phyloP scores from a whole-genome alignment of 2,329 filamentous ascomycete species.

The Ceratocystis albifundus region DNA sequence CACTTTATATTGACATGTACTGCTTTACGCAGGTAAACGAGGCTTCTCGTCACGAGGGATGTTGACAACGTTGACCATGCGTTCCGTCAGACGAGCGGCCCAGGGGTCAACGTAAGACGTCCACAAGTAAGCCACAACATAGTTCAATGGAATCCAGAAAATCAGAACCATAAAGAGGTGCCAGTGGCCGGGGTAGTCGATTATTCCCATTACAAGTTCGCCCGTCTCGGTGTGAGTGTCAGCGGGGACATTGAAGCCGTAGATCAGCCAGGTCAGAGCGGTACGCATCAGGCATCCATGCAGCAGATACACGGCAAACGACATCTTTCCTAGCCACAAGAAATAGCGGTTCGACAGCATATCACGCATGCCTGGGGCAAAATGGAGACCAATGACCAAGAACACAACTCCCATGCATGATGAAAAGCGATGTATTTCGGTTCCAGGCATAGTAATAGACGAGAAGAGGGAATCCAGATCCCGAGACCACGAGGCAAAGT shows the following conservation, averaged over 20 bases:
- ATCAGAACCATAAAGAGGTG: conserved; percentile 33
- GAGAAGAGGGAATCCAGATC: conserved; percentile 34
- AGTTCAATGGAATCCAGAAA: conserved; percentile 39
- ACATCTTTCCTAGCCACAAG: conserved; percentile 52
- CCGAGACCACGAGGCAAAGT: conserved; percentile 45
- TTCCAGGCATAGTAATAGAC: conserved; percentile 36
- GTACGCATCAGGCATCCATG: conserved; percentile 51
- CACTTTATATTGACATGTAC: not conserved
- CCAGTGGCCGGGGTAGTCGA: conserved; percentile 31
- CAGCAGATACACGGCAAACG: conserved; percentile 52
- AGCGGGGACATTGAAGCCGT: conserved; percentile 34
- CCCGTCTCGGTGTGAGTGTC: conserved; percentile 32
- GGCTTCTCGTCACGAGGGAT: conserved; percentile 19
- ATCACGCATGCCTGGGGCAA: conserved; percentile 40
- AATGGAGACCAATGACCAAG: conserved; percentile 41
- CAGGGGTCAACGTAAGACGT: conserved; percentile 43
- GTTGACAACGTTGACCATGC: conserved; percentile 25
- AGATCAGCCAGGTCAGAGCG: conserved; percentile 50
- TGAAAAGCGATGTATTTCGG: conserved; percentile 36
- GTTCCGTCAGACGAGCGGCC: conserved; percentile 37
- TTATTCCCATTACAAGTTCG: conserved; percentile 30
- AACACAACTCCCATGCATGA: conserved; percentile 33
- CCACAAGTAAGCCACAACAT: conserved; percentile 40
- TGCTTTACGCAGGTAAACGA: conserved; percentile 17
- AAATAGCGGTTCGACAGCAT: conserved; percentile 44